phyloP scores from a whole-genome alignment of 2,329 filamentous ascomycete species.

The Scedosporium apiospermum region DNA sequence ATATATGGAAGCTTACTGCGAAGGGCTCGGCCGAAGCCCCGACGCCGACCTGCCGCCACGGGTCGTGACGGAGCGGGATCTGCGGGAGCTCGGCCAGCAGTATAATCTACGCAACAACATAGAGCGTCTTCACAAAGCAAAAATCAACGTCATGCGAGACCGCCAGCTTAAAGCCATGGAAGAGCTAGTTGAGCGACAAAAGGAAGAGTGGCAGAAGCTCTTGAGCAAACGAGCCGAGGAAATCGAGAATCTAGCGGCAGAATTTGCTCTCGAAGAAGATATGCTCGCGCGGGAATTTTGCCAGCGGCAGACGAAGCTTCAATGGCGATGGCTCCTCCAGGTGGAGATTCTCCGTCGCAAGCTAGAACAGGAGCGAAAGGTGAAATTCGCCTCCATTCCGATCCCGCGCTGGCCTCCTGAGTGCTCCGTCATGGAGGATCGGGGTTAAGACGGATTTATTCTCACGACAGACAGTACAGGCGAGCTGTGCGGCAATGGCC shows the following conservation, averaged over 20 bases:
- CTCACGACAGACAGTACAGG: neutral
- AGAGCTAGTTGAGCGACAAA: constrained; percentile 45
- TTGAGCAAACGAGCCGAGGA: constrained; percentile 35
- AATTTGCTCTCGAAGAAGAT: constrained; percentile 41
- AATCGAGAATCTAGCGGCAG: constrained; percentile 34
- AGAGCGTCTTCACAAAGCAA: constrained; percentile 47
- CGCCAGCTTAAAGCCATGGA: constrained; percentile 53
- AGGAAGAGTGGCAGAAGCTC: constrained; percentile 38
- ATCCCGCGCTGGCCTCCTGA: neutral
- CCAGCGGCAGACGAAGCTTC: constrained; percentile 32
- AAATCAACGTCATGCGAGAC: constrained; percentile 57
- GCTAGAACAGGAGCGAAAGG: constrained; percentile 33
- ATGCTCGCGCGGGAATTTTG: constrained; percentile 33
- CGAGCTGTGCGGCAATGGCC: neutral
- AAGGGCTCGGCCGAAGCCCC: constrained; percentile 33
- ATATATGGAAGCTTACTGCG: constrained; percentile 59
- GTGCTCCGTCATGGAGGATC: neutral
- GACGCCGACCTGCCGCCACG: constrained; percentile 32
- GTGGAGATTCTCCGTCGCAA: constrained; percentile 45
- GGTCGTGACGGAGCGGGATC: constrained; percentile 48
- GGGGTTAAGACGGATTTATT: neutral
- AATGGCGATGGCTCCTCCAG: constrained; percentile 40
- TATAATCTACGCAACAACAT: constrained; percentile 52
- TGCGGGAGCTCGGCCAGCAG: constrained; percentile 50
- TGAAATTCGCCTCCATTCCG: constrained; percentile 27